Base-by-base conservation (phyloP, 2,329 filamentous ascomycete genomes). In the Westerdykella ornata region DNA sequence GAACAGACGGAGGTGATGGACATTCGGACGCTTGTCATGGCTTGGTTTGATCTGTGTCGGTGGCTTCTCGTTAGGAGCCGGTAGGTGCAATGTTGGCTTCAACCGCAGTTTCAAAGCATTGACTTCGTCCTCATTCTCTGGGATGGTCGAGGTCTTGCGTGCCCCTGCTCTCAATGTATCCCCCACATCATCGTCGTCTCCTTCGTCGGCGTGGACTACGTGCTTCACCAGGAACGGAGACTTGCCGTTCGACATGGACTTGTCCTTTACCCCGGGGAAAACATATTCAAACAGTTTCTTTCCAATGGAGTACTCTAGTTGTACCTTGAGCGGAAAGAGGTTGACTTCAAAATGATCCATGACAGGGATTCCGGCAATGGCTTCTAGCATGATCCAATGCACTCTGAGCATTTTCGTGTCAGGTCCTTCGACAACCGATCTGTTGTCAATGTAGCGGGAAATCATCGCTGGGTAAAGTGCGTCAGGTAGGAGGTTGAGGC, bases 351-450 rank as follows among this genome's bases (percentile, higher is more conserved):
- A 98, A 56, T 94, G 85, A 54, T 97, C 90, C 74, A 98, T 87
- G 22, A 98, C 89, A 0, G 90, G 88, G 47, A 98, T 98, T 37
- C 92, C 92, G 29, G 90, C 92, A 63, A 98, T 96, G 6, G 92
- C 89, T 68, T 98, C 92, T 4, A 98, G 76, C 88, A 96, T 96
- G 62, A 96, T 82, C 88, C 94, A 98, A 62, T 94, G 92, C 11
- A 99, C 86, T 26, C 84, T 81, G 38, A 98, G 77, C 84, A 97
- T 97, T 58, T 88, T 87, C 35, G 77, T 76, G 46, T 84, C 80
- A 39, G 74, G 70, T n/a, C 74, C 67, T 35, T 79, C 75, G 22
- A 74, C 72, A 49, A 61, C 71, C 55, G 49, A 72, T 60, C 63
- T 78, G 42, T 62, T 76, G 46, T 94, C 85, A 16, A 84, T 70